Conservation (phyloP, 2,329 filamentous ascomycete genomes). For the Claviceps fusiformis region DNA sequence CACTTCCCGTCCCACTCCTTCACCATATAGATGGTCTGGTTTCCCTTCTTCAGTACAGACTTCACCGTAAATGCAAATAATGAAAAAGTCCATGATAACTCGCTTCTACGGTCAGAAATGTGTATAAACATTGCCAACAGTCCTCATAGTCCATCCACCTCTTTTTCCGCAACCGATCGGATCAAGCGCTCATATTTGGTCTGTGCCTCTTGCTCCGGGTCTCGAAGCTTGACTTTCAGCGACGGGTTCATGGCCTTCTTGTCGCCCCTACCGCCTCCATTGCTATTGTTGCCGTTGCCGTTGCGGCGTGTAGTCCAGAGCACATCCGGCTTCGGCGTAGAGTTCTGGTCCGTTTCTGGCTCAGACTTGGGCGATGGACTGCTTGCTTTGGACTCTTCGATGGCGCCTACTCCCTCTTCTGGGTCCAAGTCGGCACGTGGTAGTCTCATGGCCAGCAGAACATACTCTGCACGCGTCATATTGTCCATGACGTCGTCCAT, state of each 20-base stretch:
- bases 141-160: conserved; percentile 13
- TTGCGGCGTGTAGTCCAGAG: conserved; percentile 19
- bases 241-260: conserved; percentile 6
- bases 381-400: conserved; percentile 19
- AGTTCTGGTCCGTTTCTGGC: conserved; percentile 12
- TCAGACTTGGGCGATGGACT: conserved; percentile 18
- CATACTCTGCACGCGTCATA: conserved; percentile 54
- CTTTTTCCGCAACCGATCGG: conserved; percentile 22
- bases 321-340: conserved; percentile 17
- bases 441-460: conserved; percentile 53
- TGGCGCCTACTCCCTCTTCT: conserved; percentile 11
- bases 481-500: conserved; percentile 60
- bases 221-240: conserved; percentile 14
- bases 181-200: conserved; percentile 24
- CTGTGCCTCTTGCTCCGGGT: conserved; percentile 23
- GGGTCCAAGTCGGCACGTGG: conserved; percentile 29
- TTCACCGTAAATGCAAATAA: neutral
- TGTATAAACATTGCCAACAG: no score
- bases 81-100: neutral
- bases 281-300: neutral
- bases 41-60: neutral
- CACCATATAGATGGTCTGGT: neutral
- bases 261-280: neutral
- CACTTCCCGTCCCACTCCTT: no score
- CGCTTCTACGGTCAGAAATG: no score